Evolutionary conservation across 441 rosid species (phyloP), one percentile per base, ranked within the genome.

Genomic region (Erodium moschatum): DNA sequence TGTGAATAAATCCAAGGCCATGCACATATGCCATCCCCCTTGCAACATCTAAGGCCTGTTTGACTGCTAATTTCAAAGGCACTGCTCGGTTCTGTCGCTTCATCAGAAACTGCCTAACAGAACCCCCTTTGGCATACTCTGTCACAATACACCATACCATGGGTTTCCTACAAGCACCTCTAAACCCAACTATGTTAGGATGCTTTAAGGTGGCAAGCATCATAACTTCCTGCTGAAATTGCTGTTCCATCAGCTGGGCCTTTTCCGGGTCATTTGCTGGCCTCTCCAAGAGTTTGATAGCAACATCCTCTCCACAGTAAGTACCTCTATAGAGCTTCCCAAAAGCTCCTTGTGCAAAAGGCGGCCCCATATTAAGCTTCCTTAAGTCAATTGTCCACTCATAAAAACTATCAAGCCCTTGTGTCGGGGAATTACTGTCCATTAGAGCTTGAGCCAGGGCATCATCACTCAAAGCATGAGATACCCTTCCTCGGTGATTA

Each of bases 331-430:
- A 84, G 38, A 84, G 76, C 70, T 76, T 80, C 65, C 85, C 84
- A 71, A 79, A 84, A 71, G 84, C 80, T 33, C 84, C 87, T 76
- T 84, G 81, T 0, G 85, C 85, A 72, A 84, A 84, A 58, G 84
- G 75, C 12, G 73, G 69, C 4, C 84, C 84, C 82, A 82, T 78
- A 54, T 69, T 79, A 40, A 84, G 85, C 38, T 75, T 81, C 68
- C 76, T 78, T 27, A 84, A 70, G 71, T 84, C 85, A 11, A 84
- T 72, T 1, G 82, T 84, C 87, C 87, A 84, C 50, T 82, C 83
- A 1, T 78, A 79, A 42, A 65, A 84, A 16, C 75, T 76, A 27
- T 65, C 76, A 21, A 82, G 71, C 13, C 84, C 82, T 58, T 76
- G 70, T 1, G 83, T 82, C 0, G 81, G 85, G 44, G 69, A 75